Conservation (phyloP, 148 eudicot species). For the Euryodendron excelsum region DNA sequence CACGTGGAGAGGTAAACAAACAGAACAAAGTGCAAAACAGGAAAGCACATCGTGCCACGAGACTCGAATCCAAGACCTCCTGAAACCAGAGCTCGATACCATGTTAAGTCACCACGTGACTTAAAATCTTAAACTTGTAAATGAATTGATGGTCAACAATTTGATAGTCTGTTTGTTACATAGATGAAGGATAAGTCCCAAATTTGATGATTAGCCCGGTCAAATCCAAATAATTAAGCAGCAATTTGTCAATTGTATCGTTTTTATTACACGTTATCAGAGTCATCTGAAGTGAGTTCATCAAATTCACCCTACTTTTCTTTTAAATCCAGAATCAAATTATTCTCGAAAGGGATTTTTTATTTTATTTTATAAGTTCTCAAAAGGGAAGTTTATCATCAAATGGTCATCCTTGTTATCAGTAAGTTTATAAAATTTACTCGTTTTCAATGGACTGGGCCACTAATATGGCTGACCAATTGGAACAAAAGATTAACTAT, state of each 20-base stretch:
- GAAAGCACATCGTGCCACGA: too few species aligned
- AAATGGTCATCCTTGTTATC: not conserved
- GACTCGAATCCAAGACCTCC: too few species aligned
- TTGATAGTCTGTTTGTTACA: not conserved
- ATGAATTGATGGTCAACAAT: too few species aligned
- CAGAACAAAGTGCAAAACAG: too few species aligned
- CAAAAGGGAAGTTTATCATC: not conserved
- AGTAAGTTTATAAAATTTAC: not conserved
- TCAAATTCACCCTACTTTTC: not conserved
- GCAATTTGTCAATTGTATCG: not conserved
- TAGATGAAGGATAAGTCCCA: not conserved
- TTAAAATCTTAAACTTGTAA: too few species aligned
- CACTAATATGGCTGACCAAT: not conserved
- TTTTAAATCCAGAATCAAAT: not conserved
- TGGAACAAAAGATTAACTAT: conserved; percentile 1
- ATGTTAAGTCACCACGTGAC: too few species aligned
- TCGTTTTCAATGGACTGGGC: not conserved
- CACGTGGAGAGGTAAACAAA: too few species aligned
- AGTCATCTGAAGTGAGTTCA: not conserved
- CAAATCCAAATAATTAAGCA: conserved; percentile 7
- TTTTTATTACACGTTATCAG: not conserved
- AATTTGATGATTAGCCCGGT: not conserved
- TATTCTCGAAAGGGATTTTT: not conserved
- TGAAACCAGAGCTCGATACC: too few species aligned
- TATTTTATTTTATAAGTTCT: too few species aligned